Base-by-base conservation (phyloP, 2,329 filamentous ascomycete genomes). In the Podosphaera xanthii region DNA sequence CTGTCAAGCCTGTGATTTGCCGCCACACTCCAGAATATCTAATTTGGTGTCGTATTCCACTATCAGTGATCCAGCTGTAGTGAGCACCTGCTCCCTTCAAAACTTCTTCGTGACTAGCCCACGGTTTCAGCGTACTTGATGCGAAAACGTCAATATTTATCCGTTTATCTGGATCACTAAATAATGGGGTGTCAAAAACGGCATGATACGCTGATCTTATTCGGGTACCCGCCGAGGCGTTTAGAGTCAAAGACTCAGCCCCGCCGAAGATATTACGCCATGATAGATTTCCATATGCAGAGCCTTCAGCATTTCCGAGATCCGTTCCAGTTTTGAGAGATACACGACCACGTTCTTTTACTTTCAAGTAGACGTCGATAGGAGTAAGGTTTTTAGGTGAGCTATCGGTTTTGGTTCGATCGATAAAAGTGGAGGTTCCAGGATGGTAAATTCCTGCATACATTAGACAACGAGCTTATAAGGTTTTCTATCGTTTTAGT, bases 261-360 rank as follows among this genome's bases (percentile, higher is more conserved):
- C 92, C 92, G 58, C 92, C 92, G 69, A 98, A 87, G 61, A 98
- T 78, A 72, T 98, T 98, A 65, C 92, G 83, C 75, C 89, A 83
- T 58, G 91, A 77, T 52, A 89, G 77, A 64, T 92, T 91, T 64
- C 87, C 84, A 69, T 94, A 97, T 3, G 90, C 91, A 6, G 90
- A 94, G 42, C 91, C 92, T 71, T 98, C 92, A 31, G 87, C 83
- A 68, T 94, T 94, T 62, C 92, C 92, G 53, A 95, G 78, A 69
- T 97, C 91, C 7, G 92, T 97, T 61, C 92, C 92, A 0, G 90
- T 95, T 74, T 94, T 94, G 67, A 97, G 79, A 61, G 89, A 82
- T 67, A 97, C 81, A 46, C 86, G 83, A 38, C 87, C 84, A 64
- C 87, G 83, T 72, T 98, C 91, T 61, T 78, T 77, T 31, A 86